phyloP scores from a whole-genome alignment of 2,329 filamentous ascomycete genomes.

The Thielaviopsis populi region DNA sequence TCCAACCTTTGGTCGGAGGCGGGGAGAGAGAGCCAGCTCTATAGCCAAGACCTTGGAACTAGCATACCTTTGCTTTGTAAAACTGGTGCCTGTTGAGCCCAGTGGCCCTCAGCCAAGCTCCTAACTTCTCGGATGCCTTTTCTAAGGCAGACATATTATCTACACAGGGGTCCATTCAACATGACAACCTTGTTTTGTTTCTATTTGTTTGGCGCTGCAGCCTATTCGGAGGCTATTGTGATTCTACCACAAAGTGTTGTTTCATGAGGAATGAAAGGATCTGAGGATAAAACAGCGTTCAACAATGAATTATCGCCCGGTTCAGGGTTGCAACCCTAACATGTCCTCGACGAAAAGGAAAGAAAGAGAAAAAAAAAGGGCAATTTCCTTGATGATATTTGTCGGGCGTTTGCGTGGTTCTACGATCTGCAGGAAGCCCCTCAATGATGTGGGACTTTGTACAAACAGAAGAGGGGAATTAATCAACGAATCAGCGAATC shows the following conservation, averaged over 20 bases:
- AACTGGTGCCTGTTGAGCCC: neutral
- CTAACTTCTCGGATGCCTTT: neutral
- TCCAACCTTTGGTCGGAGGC: too few relatives aligned
- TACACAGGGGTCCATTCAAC: neutral
- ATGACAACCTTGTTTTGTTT: neutral
- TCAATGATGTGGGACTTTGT: neutral
- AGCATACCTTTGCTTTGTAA: neutral
- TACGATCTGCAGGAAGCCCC: neutral
- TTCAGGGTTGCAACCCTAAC: too few relatives aligned
- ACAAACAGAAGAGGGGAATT: neutral
- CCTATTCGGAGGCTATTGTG: neutral
- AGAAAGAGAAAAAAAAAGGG: too few relatives aligned
- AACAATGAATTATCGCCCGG: too few relatives aligned
- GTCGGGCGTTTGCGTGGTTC: neutral
- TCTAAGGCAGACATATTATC: neutral
- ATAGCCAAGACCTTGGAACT: neutral
- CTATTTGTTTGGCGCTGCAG: neutral
- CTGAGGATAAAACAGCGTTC: too few relatives aligned
- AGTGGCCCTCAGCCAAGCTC: neutral
- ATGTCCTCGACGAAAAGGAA: neutral
- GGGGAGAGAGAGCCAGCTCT: too few relatives aligned
- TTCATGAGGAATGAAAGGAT: neutral
- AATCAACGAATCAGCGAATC: too few relatives aligned
- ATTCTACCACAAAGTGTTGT: neutral
- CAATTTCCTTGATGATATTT: neutral